Conservation (phyloP, 1,139 yeast genomes). For the Nakaseomyces delphensis region DNA sequence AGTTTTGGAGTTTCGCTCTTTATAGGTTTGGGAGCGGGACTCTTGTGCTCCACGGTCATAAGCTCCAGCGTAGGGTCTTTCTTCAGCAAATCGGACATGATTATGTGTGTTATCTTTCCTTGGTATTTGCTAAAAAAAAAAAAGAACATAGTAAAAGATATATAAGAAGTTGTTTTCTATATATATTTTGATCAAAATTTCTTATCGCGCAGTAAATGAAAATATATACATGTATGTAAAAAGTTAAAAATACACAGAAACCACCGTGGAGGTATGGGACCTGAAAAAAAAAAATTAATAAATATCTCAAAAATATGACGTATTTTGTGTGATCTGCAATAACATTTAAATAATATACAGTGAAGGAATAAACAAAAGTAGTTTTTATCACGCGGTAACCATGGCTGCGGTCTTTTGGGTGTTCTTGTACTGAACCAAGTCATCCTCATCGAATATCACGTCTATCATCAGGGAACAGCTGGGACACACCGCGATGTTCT, state of each 20-base stretch:
- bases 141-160: no score
- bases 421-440: constrained; percentile 38
- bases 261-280: neutral
- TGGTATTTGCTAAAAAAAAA: no score
- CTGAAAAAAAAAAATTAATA: neutral
- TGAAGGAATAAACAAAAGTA: no score
- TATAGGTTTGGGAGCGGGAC: constrained; percentile 22
- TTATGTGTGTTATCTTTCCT: neutral
- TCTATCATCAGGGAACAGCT: constrained; percentile 89
- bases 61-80: constrained; percentile 16
- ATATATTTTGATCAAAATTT: no score
- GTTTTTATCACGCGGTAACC: neutral
- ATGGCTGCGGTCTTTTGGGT: neutral
- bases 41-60: constrained; percentile 11
- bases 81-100: constrained; percentile 1
- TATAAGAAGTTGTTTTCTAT: no score
- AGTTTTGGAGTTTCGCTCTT: constrained; percentile 17
- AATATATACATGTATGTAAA: no score
- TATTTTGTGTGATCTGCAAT: neutral
- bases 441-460: constrained; percentile 70
- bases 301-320: neutral
- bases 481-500: constrained; percentile 92
- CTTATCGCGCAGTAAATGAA: no score
- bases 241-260: no score
- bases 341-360: no score